Conservation (phyloP, 2,329 filamentous ascomycete species). For the Colletotrichum sp. region DNA sequence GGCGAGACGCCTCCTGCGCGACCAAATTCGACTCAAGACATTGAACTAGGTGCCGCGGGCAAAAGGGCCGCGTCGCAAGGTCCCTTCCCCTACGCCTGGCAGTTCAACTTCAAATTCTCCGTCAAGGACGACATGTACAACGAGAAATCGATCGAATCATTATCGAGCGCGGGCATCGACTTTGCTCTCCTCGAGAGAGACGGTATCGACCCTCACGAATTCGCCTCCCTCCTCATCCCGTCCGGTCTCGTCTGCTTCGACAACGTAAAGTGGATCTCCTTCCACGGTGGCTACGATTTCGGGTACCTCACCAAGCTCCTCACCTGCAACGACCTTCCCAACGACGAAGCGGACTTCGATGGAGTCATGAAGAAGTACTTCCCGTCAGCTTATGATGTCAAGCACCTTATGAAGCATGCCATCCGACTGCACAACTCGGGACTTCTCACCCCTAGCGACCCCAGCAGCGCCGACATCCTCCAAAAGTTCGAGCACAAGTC, state of each 20-base stretch:
- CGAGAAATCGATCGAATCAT: constrained; percentile 89
- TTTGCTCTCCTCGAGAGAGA: constrained; percentile 84
- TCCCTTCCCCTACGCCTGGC: constrained; percentile 88
- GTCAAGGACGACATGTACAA: constrained; percentile 98
- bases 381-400: constrained; percentile 92
- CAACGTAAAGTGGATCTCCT: constrained; percentile 94
- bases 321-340: constrained; percentile 80
- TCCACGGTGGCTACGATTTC: constrained; percentile 98
- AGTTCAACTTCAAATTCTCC: constrained; percentile 98
- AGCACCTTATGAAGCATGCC: constrained; percentile 93
- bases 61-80: constrained; percentile 46
- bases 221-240: constrained; percentile 87
- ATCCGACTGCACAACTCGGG: constrained; percentile 70
- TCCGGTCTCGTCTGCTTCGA: constrained; percentile 90
- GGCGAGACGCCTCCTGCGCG: constrained; percentile 84
- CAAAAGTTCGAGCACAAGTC: constrained; percentile 89
- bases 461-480: constrained; percentile 74
- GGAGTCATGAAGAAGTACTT: constrained; percentile 91
- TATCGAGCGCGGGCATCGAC: constrained; percentile 91
- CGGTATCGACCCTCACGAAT: constrained; percentile 89
- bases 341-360: constrained; percentile 90
- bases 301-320: constrained; percentile 96
- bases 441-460: constrained; percentile 68
- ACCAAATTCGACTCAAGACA: constrained; percentile 52
- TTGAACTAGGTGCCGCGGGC: constrained; percentile 41